phyloP scores from a whole-genome alignment of 306 rosid genomes.

The Quercus suber region DNA sequence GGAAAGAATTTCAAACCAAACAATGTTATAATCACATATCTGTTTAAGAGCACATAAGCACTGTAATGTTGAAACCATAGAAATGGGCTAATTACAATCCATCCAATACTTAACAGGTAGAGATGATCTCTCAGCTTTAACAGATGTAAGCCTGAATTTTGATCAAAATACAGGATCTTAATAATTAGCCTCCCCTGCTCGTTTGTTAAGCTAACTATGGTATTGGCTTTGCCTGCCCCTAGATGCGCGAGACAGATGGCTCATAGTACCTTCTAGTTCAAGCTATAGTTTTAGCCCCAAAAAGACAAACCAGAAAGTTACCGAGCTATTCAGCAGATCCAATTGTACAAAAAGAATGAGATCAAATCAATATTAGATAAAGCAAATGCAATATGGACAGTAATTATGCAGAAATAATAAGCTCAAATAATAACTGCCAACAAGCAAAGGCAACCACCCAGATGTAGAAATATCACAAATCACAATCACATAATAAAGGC shows the following conservation, averaged over 20 bases:
- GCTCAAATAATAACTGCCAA: constrained; percentile 7
- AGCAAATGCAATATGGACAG: neutral
- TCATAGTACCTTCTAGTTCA: too few relatives aligned
- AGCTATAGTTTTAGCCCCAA: neutral
- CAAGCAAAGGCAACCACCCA: constrained; percentile 9
- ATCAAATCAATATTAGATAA: neutral
- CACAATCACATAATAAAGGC: constrained; percentile 15
- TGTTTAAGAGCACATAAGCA: too few relatives aligned
- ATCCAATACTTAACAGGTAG: neutral
- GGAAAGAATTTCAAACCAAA: neutral
- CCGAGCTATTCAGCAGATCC: constrained; percentile 2
- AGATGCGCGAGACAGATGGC: too few relatives aligned
- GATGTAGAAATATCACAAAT: constrained; percentile 8
- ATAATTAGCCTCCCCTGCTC: too few relatives aligned
- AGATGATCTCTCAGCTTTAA: neutral
- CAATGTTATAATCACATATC: too few relatives aligned
- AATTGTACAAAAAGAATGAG: neutral
- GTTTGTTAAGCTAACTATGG: too few relatives aligned
- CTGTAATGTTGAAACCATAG: too few relatives aligned
- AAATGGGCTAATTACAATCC: neutral
- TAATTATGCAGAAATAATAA: neutral
- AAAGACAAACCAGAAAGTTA: neutral
- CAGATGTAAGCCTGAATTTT: neutral
- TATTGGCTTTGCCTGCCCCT: too few relatives aligned
- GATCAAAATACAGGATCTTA: neutral